Evolutionary conservation across 1,284 basidiomycete genomes (phyloP).

Genomic region (Leccinum subspadiceum): DNA sequence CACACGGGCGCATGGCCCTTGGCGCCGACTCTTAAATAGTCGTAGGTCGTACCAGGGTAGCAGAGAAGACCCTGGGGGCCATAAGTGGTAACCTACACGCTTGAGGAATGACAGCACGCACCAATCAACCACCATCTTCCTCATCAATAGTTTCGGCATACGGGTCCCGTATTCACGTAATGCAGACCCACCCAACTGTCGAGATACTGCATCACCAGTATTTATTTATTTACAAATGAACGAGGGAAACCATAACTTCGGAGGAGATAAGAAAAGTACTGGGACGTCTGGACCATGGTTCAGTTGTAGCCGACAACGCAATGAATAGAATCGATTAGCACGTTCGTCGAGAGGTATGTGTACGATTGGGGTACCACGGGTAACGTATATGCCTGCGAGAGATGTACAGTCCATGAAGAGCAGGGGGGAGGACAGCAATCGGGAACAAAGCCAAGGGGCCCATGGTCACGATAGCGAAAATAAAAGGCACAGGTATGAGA

Average conservation of each 20-base stretch:
- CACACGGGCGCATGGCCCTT: neutral
- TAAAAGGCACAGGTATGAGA: slow-evolving; percentile 30
- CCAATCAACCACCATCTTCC: slow-evolving; percentile 3
- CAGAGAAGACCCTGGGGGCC: slow-evolving; percentile 17
- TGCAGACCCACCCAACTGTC: neutral
- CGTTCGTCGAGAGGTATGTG: slow-evolving; percentile 1
- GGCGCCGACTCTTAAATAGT: slow-evolving; percentile 17
- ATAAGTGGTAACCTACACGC: slow-evolving; percentile 12
- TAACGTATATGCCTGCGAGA: slow-evolving; percentile 25
- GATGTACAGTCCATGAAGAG: slow-evolving; percentile 21
- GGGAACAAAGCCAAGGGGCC: slow-evolving; percentile 19
- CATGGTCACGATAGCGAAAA: slow-evolving; percentile 29
- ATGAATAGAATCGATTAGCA: slow-evolving; percentile 13
- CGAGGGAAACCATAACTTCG: neutral
- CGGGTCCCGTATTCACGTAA: slow-evolving; percentile 16
- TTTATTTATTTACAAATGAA: neutral
- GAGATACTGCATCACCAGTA: neutral
- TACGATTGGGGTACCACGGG: slow-evolving; percentile 19
- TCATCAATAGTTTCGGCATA: slow-evolving; percentile 11
- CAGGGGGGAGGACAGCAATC: slow-evolving; percentile 22
- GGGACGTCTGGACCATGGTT: neutral
- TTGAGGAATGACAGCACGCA: slow-evolving; percentile 7
- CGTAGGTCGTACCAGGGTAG: slow-evolving; percentile 13
- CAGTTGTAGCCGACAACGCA: neutral
- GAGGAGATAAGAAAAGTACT: neutral